Base-by-base conservation (phyloP, 2,329 filamentous ascomycete genomes). In the Neopestalotiopsis rosae region DNA sequence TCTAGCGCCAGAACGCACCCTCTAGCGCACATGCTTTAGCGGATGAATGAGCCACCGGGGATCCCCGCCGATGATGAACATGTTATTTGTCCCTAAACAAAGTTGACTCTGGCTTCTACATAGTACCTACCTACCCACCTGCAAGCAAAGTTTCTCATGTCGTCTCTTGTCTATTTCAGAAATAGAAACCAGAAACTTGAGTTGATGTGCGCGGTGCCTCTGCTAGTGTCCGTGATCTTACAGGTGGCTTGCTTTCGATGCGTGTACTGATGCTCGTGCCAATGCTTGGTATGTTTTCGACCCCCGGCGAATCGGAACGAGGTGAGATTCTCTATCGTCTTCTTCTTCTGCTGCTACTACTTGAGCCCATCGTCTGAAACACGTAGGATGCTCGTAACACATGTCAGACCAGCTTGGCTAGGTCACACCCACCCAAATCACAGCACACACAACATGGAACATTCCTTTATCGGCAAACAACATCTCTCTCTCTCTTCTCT, bases 151-250 rank as follows among this genome's bases (percentile, higher is more conserved):
- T 10, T 38, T 52, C 10, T 17, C 45, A n/a, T 52, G 7, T 52
- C 17, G 45, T 17, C 45, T 52, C 45, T 52, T 7, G 45, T 10
- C 17, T 20, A 52, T n/a, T 6, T 1, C 17, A 52, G 17, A 52
- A 52, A 52, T 52, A 52, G 45, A 52, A 52, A 52, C n/a, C n/a
- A 52, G 45, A 52, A 52, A 52, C 45, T 52, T 6, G 45, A 52
- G 45, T 52, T 20, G n/a, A 9, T 17, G n/a, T 52, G 45, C 45
- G n/a, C 45, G n/a, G n/a, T 24, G n/a, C 7, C 45, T 52, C n/a
- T 52, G 45, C 6, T 52, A 20, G 45, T 52, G 45, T 52, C 45
- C 45, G 45, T 24, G 5, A 52, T 52, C 45, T 9, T 17, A 52
- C 17, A 9, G n/a, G 45, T 10, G 45, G 45, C 34, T 28, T 28